Percentiles rank a stretch among this genome's conserved stretches.
These are phyloP conservation scores for Hypoxylon rickii DNA, from an alignment of 495 filamentous ascomycete species.

Conservation along the genomic window DNA sequence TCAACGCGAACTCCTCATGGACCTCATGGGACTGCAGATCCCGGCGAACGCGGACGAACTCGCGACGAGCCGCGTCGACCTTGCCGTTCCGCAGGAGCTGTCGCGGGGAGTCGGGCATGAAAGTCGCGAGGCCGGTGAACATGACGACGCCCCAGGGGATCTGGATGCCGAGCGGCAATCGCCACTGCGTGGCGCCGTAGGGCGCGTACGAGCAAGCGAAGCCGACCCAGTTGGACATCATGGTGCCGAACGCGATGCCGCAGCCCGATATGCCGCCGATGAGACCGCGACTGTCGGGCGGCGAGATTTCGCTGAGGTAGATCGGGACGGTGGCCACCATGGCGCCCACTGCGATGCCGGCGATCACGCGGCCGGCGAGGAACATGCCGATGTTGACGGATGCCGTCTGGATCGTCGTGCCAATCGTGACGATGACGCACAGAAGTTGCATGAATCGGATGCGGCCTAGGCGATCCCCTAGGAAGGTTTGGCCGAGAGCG, in stretches of 20 bases:
- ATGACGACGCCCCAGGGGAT: slow-evolving; percentile 64
- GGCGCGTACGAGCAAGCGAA: slow-evolving; percentile 61
- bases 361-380: slow-evolving; percentile 58
- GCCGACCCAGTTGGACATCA: slow-evolving; percentile 63
- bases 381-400: slow-evolving; percentile 65
- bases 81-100: slow-evolving; percentile 60
- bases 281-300: slow-evolving; percentile 56
- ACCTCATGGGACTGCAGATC: slow-evolving; percentile 54
- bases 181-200: slow-evolving; percentile 60
- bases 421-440: slow-evolving; percentile 62
- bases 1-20: slow-evolving; percentile 58
- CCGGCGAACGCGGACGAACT: slow-evolving; percentile 55
- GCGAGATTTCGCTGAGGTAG: slow-evolving; percentile 62
- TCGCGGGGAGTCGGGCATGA: slow-evolving; percentile 64
- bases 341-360: slow-evolving; percentile 61
- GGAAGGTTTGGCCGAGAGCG: slow-evolving; percentile 55
- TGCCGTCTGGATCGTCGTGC: slow-evolving; percentile 60
- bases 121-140: slow-evolving; percentile 59
- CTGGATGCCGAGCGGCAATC: slow-evolving; percentile 61
- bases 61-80: slow-evolving; percentile 52
- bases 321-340: slow-evolving; percentile 62
- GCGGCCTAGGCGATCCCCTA: slow-evolving; percentile 61
- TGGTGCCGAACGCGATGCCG: slow-evolving; percentile 62
- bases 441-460: slow-evolving; percentile 64
- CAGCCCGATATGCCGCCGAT: slow-evolving; percentile 64